A percentile compares a stretch with the other conserved stretches of the same genome.
Conservation (phyloP, 2,329 filamentous ascomycete species). For the Aspergillus thermomutatus region DNA sequence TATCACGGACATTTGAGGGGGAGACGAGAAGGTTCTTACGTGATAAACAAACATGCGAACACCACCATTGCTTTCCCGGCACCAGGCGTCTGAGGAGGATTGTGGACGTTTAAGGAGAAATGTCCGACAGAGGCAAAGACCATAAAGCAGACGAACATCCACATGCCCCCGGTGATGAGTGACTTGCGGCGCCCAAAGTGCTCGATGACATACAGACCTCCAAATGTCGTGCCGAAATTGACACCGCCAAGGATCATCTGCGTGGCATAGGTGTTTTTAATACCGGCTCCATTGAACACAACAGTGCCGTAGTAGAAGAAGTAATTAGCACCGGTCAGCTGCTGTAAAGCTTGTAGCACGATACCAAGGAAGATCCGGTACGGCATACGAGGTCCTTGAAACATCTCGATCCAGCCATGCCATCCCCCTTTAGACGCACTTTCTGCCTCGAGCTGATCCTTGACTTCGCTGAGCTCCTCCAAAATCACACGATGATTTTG, state of each 20-base stretch:
- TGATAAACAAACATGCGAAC: conserved; percentile 68
- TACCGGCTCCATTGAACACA: conserved; percentile 60
- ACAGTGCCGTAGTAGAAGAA: conserved; percentile 52
- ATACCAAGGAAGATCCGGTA: conserved; percentile 42
- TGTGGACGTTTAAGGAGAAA: conserved; percentile 30
- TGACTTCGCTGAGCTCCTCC: conserved; percentile 54
- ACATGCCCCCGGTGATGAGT: conserved; percentile 62
- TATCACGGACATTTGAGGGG: no score
- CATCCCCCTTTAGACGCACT: conserved; percentile 20
- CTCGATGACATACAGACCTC: conserved; percentile 66
- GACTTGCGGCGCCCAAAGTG: conserved; percentile 64
- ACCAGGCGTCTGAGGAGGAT: conserved; percentile 42
- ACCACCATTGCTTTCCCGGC: conserved; percentile 67
- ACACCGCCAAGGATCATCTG: conserved; percentile 64
- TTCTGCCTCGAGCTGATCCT: conserved; percentile 54
- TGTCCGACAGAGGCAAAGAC: conserved; percentile 61
- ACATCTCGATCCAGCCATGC: conserved; percentile 33
- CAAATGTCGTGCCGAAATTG: conserved; percentile 65
- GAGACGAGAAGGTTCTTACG: conserved; percentile 19
- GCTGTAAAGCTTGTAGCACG: conserved; percentile 42
- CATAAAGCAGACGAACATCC: conserved; percentile 64
- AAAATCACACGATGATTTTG: conserved; percentile 50
- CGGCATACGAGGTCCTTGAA: conserved; percentile 42
- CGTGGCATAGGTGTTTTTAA: conserved; percentile 60
- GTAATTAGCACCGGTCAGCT: conserved; percentile 44